Base-by-base conservation (phyloP, 306 rosid species). In the Rosa persica region DNA sequence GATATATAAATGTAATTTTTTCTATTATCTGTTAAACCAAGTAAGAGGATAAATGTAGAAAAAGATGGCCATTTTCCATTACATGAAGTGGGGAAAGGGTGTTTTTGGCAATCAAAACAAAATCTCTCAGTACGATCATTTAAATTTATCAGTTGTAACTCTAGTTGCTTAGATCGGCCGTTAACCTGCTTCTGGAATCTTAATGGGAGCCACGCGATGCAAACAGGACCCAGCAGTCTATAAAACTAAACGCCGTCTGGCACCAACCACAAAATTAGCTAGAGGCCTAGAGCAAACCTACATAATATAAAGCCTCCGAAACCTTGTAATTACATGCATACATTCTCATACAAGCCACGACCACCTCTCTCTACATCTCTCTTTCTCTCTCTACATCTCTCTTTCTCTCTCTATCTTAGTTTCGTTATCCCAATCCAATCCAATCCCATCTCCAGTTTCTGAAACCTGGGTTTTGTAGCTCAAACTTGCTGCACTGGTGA, bases 81-180 rank as follows among this genome's bases (percentile, higher is more conserved):
- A 19, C 60, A 20, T 20, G 10, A 48, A 49, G 76, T 2, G 25
- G 27, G 64, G 34, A 57, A 80, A 70, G 72, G 86, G 61, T 36
- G 25, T 67, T 70, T 75, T 34, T n/a, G 85, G 73, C 39, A 64
- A 27, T 65, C n/a, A 16, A 20, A 72, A n/a, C 17, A 3, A 49
- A 1, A 51, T 27, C 38, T 6, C 25, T 12, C 40, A 61, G 11
- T 47, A 81, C 83, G 71, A 67, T 70, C 78, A 61, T 54, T 81
- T 46, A 17, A 57, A 78, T 23, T 62, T 70, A 46, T 74, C 83
- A 13, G 40, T 70, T 43, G n/a, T 15, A 20, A 8, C 40, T 76
- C 49, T 23, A 25, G 46, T 81, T 82, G 86, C 90, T 86, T 90
- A 47, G 64, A 71, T 49, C 74, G 62, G 87, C 85, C 86, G 91